Percentiles rank a stretch among this genome's conserved stretches.
Evolutionary conservation across 1,284 basidiomycete species (phyloP).

Genomic region (Phylloporus sp.): DNA sequence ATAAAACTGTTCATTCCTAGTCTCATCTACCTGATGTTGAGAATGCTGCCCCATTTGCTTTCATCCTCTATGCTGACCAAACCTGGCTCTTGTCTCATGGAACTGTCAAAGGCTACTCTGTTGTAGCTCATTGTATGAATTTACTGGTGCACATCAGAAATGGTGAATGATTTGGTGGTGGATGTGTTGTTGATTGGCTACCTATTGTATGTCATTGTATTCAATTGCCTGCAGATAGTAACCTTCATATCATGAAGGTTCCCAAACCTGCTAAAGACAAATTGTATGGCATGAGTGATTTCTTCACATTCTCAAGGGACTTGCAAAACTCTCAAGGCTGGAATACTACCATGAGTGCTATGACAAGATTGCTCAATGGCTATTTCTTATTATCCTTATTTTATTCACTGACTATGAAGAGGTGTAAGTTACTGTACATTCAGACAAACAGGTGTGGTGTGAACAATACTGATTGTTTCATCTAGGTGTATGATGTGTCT

Average conservation of each 20-base stretch:
- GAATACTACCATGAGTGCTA: not conserved
- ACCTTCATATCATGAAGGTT: not conserved
- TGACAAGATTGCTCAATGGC: not conserved
- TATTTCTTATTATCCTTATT: not conserved
- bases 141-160: not conserved
- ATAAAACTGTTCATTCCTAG: not conserved
- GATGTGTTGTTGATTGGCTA: not conserved
- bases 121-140: not conserved
- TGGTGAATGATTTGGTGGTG: not conserved
- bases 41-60: not conserved
- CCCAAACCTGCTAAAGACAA: conserved; percentile 4
- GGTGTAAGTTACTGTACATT: not conserved
- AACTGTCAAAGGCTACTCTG: not conserved
- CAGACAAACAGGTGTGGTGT: no score
- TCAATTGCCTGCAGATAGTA: no score
- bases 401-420: not conserved
- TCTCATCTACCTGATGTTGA: not conserved
- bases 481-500: not conserved
- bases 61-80: not conserved
- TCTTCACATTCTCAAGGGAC: conserved; percentile 31
- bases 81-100: not conserved
- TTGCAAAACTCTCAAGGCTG: not conserved
- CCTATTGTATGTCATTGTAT: not conserved
- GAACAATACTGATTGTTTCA: no score
- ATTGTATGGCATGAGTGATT: conserved; percentile 42